Evolutionary conservation across 306 rosid genomes (phyloP), one percentile per base, ranked within the genome.

Genomic region (Lupinus albus): DNA sequence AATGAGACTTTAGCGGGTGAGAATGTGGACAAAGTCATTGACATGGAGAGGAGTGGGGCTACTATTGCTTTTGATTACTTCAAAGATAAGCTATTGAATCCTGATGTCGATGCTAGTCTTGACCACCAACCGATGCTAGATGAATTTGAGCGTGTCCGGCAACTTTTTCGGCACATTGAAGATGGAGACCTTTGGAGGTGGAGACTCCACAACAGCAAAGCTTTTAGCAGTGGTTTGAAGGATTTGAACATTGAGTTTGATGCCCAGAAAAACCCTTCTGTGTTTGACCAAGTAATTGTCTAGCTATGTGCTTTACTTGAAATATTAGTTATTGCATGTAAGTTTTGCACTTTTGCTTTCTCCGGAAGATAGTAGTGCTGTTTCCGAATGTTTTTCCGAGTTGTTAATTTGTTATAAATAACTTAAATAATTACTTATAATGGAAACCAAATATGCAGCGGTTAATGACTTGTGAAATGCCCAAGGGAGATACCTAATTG

Each of bases 131-230:
- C 51, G 6, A 83, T 60, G 72, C 70, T 79, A 12, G 33, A 72
- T 35, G 80, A 78, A 71, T 89, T 83, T 61, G 88, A 86, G 32
- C 84, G 82, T 18, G 76, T 77, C 30, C 33, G 79, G 39, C 53
- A 57, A 60, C 76, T 93, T 59, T 89, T 80, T 62, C 78, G 79
- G 32, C 88, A 89, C 78, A 76, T 89, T 64, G 98, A 93, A 80
- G 98, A 88, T 73, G 98, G 82, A 17, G 98, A 93, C 82, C 81
- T 93, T 46, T 89, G 98, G 97, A 84, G 84, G 77, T 93, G 97
- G 97, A 84, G 68, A 46, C 94, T 89, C 55, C 83, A 75, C 0
- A 77, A 85, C 70, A 88, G 96, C 79, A 93, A 89, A 58, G 96
- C 96, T 86, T 88, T 93, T 54, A 83, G 83, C 62, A 76, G 89